phyloP scores from a whole-genome alignment of 2,329 filamentous ascomycete genomes.

The Fusarium concolor region DNA sequence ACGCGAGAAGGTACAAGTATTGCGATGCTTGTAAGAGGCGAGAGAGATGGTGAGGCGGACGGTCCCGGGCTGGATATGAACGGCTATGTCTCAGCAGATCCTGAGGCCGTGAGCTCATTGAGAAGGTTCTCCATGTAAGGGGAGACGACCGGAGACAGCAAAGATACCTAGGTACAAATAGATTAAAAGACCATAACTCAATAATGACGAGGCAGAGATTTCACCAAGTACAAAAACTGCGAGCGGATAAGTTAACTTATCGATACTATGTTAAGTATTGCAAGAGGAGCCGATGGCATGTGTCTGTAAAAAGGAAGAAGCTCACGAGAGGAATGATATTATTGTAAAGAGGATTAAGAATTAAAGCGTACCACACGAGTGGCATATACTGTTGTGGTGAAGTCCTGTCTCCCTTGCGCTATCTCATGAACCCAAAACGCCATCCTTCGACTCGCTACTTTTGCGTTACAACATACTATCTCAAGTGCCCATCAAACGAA shows the following conservation, averaged over 20 bases:
- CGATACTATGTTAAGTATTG: no score
- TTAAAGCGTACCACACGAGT: constrained; percentile 11
- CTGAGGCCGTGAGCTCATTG: constrained; percentile 3
- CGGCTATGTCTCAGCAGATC: constrained; percentile 3
- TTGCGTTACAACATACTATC: not conserved
- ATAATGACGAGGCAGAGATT: not conserved
- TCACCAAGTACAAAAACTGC: no score
- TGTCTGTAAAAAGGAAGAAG: no score
- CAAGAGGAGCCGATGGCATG: not conserved
- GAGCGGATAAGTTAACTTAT: no score
- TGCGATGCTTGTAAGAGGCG: constrained; percentile 65
- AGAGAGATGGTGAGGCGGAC: constrained; percentile 26
- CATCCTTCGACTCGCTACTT: constrained; percentile 4
- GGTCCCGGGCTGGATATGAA: constrained; percentile 6
- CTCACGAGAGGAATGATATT: not conserved
- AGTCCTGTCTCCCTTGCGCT: constrained; percentile 18
- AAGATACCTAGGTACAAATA: not conserved
- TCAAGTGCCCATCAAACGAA: not conserved
- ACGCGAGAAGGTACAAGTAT: constrained; percentile 65
- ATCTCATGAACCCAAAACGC: constrained; percentile 16
- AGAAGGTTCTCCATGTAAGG: constrained; percentile 28
- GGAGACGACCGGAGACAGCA: no score
- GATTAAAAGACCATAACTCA: not conserved
- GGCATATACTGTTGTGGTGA: constrained; percentile 11
- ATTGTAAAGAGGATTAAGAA: not conserved